Conservation (phyloP, 306 rosid genomes). For the Benincasa hispida region DNA sequence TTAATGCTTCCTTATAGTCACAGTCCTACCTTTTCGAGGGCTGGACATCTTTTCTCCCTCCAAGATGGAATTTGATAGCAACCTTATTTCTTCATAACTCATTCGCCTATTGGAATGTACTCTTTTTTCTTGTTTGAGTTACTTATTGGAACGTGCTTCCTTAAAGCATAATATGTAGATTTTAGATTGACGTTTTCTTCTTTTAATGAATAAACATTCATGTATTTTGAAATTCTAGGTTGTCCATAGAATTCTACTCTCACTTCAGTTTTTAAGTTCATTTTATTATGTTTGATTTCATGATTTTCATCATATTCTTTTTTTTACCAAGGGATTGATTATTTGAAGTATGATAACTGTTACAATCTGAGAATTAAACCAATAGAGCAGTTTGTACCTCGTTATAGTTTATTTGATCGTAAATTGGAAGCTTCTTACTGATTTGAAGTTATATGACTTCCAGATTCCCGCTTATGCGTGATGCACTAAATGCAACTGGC, state of each 20-base stretch:
- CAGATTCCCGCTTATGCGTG: conserved; percentile 98
- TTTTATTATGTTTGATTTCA: neutral
- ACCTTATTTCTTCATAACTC: neutral
- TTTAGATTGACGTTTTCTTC: neutral
- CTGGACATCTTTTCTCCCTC: neutral
- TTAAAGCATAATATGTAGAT: neutral
- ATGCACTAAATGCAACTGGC: conserved; percentile 64
- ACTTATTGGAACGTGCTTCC: neutral
- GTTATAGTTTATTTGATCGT: conserved; percentile 11
- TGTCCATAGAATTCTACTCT: neutral
- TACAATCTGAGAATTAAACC: conserved; percentile 77
- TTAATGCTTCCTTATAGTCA: neutral
- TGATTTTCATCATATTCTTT: neutral
- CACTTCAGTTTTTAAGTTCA: neutral
- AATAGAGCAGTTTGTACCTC: conserved; percentile 41
- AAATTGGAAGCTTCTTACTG: conserved; percentile 11
- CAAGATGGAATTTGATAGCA: neutral
- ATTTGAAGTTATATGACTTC: conserved; percentile 21
- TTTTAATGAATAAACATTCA: neutral
- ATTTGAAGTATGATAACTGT: conserved; percentile 95
- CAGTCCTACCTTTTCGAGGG: neutral
- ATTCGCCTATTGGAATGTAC: neutral
- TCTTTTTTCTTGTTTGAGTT: neutral
- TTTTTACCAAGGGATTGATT: conserved; percentile 59
- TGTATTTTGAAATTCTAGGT: neutral